A percentile compares a stretch with the other conserved stretches of the same genome.
Evolutionary conservation across 2,329 filamentous ascomycete genomes (phyloP).

Genomic region (Amesomyces nigricolor): DNA sequence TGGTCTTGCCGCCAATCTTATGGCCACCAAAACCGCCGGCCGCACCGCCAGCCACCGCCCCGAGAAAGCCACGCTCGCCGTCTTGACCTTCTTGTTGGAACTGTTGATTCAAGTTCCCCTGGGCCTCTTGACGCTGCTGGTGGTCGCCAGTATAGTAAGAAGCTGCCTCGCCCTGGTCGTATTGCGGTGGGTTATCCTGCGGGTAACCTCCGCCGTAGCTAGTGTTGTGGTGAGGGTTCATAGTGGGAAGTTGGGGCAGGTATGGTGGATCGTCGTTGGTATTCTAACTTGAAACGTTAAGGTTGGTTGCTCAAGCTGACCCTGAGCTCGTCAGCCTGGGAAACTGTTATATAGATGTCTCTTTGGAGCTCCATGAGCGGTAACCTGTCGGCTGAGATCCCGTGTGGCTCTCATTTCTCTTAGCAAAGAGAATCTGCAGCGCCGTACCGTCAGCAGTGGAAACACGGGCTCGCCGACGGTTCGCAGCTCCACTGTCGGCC

Average conservation of each 20-base stretch:
- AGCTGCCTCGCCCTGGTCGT: background rate
- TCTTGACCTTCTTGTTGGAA: slow-evolving; percentile 26
- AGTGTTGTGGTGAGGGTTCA: slow-evolving; percentile 13
- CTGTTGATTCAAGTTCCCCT: background rate
- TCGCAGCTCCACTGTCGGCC: slow-evolving; percentile 4
- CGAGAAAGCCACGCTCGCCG: slow-evolving; percentile 39
- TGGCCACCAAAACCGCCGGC: slow-evolving; percentile 38
- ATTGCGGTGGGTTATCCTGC: slow-evolving; percentile 1
- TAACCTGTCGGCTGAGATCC: background rate
- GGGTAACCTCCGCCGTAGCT: slow-evolving; percentile 5
- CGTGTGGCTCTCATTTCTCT: background rate
- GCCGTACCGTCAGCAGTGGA: slow-evolving; percentile 1
- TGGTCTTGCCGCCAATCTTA: slow-evolving; percentile 34
- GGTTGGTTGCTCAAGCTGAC: too few species aligned
- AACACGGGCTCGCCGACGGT: background rate
- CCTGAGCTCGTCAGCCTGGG: background rate
- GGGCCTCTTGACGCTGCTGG: slow-evolving; percentile 1
- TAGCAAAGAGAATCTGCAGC: background rate
- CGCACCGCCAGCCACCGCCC: slow-evolving; percentile 36
- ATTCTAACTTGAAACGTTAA: too few species aligned
- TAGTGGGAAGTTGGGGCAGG: slow-evolving; percentile 1
- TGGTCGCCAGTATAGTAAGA: background rate
- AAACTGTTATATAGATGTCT: background rate
- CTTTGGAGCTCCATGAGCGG: background rate
- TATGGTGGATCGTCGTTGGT: background rate